Conservation (phyloP, 768 basidiomycete species). For the Leucosporidium creatinivorum region DNA sequence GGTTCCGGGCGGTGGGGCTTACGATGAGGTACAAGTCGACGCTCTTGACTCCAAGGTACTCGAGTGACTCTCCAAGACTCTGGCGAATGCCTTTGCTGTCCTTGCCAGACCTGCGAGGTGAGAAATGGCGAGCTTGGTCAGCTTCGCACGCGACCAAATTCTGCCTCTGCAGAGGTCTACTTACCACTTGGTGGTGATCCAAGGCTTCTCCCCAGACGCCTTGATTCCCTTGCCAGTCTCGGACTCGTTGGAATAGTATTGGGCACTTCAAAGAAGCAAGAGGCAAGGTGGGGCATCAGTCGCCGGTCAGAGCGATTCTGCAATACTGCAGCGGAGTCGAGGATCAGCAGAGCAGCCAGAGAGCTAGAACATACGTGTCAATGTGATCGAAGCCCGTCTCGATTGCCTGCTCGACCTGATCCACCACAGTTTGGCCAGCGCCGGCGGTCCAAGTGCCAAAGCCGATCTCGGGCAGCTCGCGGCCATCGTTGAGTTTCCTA, state of each 20-base stretch:
- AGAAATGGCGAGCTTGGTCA: not conserved
- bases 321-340: too few relatives aligned
- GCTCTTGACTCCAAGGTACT: not conserved
- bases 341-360: too few relatives aligned
- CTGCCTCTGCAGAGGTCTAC: not conserved
- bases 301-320: too few relatives aligned
- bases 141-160: too few relatives aligned
- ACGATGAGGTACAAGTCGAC: slow-evolving; percentile 8
- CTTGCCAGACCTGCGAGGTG: not conserved
- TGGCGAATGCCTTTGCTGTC: not conserved
- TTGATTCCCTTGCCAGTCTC: slow-evolving; percentile 20
- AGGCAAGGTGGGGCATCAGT: too few relatives aligned
- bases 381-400: slow-evolving; percentile 37
- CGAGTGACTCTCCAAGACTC: not conserved
- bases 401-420: slow-evolving; percentile 31
- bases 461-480: slow-evolving; percentile 38
- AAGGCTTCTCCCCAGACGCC: slow-evolving; percentile 17
- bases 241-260: slow-evolving; percentile 19
- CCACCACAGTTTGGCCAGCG: slow-evolving; percentile 29
- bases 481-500: slow-evolving; percentile 39
- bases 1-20: not conserved
- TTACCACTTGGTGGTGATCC: slow-evolving; percentile 30
- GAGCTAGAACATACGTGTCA: slow-evolving; percentile 3
- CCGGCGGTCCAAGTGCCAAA: slow-evolving; percentile 40
- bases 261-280: not conserved